These are phyloP conservation scores for Dactylellina sp. DNA, from an alignment of 2,329 filamentous ascomycete species.

Conservation along the genomic window DNA sequence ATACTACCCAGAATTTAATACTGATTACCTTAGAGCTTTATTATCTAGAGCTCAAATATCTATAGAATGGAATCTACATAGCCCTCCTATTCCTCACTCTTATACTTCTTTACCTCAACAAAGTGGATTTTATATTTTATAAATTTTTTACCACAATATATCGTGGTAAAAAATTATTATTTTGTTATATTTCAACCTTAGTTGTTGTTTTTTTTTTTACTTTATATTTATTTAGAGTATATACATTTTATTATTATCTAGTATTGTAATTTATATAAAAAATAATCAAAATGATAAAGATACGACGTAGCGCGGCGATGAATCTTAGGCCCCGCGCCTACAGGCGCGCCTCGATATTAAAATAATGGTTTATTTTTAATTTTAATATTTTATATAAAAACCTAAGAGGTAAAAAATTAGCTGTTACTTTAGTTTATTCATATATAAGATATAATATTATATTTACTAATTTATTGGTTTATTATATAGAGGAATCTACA, in stretches of 20 bases:
- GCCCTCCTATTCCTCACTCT: constrained; percentile 28
- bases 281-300: too few species aligned
- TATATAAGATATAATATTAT: neutral
- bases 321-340: too few species aligned
- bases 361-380: too few species aligned
- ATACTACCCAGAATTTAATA: constrained; percentile 36
- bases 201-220: neutral
- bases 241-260: too few species aligned
- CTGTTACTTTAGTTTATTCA: neutral
- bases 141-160: neutral
- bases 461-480: neutral
- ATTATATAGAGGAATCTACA: neutral
- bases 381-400: too few species aligned
- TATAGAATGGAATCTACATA: constrained; percentile 32
- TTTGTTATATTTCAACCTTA: neutral
- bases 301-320: too few species aligned
- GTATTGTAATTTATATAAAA: too few species aligned
- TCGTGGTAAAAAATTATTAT: neutral
- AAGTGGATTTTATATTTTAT: constrained; percentile 8
- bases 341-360: too few species aligned
- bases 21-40: constrained; percentile 32
- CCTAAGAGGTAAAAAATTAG: neutral
- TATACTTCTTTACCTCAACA: constrained; percentile 29
- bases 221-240: too few species aligned
- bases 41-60: constrained; percentile 36